These are phyloP conservation scores for Saccharomyces pastorianus DNA, from an alignment of 1,139 yeast species.

Conservation along the genomic window DNA sequence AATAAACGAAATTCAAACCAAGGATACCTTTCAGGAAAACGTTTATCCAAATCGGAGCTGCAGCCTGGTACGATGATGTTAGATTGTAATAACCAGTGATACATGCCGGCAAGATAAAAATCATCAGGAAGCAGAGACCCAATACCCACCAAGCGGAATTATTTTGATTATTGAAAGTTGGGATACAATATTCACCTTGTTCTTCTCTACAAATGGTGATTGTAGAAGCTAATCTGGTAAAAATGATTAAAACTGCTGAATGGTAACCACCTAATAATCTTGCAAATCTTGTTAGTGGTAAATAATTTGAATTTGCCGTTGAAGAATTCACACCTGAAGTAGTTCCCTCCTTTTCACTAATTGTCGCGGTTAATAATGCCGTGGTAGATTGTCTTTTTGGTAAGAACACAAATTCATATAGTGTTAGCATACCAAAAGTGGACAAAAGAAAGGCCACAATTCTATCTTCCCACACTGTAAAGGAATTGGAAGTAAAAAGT, in stretches of 20 bases:
- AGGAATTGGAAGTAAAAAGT: slow-evolving; percentile 84
- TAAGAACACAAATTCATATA: slow-evolving; percentile 33
- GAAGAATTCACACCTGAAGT: slow-evolving; percentile 22
- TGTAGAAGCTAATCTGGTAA: slow-evolving; percentile 53
- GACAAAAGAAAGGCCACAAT: slow-evolving; percentile 60
- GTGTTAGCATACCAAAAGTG: slow-evolving; percentile 59
- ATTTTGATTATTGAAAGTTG: slow-evolving; percentile 51
- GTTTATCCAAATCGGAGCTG: slow-evolving; percentile 79
- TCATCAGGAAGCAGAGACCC: slow-evolving; percentile 42
- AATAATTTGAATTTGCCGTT: slow-evolving; percentile 25
- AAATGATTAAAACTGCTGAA: slow-evolving; percentile 52
- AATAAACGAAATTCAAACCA: slow-evolving; percentile 56
- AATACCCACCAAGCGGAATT: slow-evolving; percentile 58
- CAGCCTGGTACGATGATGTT: slow-evolving; percentile 72
- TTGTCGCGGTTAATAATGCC: slow-evolving; percentile 27
- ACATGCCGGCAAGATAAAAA: slow-evolving; percentile 56
- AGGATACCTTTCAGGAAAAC: slow-evolving; percentile 53
- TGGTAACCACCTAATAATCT: slow-evolving; percentile 47
- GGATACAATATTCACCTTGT: slow-evolving; percentile 63
- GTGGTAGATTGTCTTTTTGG: slow-evolving; percentile 31
- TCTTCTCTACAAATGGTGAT: slow-evolving; percentile 85
- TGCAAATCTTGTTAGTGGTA: slow-evolving; percentile 29
- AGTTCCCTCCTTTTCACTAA: slow-evolving; percentile 27
- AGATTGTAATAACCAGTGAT: slow-evolving; percentile 63
- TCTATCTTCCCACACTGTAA: slow-evolving; percentile 88